Conservation (phyloP, 345 rosid genomes). For the Gossypium anomalum region DNA sequence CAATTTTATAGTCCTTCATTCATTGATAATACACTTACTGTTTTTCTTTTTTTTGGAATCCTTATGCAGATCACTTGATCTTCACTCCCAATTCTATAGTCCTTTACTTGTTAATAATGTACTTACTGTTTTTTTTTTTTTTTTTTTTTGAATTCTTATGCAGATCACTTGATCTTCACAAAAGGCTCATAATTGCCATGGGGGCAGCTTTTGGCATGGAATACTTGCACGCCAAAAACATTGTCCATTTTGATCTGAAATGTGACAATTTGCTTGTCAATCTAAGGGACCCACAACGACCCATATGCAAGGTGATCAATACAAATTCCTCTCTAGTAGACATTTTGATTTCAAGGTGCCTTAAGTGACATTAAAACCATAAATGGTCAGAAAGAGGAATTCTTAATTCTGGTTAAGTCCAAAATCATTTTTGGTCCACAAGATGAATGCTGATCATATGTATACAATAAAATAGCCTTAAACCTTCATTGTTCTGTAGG, state of each 20-base stretch:
- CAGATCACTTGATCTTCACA: slow-evolving; percentile 51
- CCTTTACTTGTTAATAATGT: not conserved
- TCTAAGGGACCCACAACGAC: slow-evolving; percentile 62
- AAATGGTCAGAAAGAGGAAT: not conserved
- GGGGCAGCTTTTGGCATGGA: slow-evolving; percentile 88
- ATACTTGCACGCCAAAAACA: slow-evolving; percentile 62
- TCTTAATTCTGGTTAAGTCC: slow-evolving; percentile 1
- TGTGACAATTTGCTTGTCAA: slow-evolving; percentile 66
- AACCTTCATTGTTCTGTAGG: slow-evolving; percentile 30
- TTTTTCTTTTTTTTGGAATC: not conserved
- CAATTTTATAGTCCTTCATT: not conserved
- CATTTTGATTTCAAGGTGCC: not conserved
- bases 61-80: slow-evolving; percentile 47
- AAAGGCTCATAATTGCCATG: slow-evolving; percentile 60
- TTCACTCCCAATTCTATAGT: slow-evolving; percentile 13
- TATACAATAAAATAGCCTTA: not conserved
- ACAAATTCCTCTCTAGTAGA: slow-evolving; percentile 4
- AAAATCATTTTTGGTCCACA: not conserved
- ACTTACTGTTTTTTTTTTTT: not conserved
- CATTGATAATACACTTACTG: slow-evolving; percentile 1
- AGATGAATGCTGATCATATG: not conserved
- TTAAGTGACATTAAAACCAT: not conserved
- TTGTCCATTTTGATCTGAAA: slow-evolving; percentile 70
- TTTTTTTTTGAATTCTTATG: slow-evolving; percentile 14
- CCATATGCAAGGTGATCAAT: slow-evolving; percentile 57